Evolutionary conservation across 805 yeast species (phyloP), one percentile per base, ranked within the genome.

Genomic region (Suhomyces sp.): DNA sequence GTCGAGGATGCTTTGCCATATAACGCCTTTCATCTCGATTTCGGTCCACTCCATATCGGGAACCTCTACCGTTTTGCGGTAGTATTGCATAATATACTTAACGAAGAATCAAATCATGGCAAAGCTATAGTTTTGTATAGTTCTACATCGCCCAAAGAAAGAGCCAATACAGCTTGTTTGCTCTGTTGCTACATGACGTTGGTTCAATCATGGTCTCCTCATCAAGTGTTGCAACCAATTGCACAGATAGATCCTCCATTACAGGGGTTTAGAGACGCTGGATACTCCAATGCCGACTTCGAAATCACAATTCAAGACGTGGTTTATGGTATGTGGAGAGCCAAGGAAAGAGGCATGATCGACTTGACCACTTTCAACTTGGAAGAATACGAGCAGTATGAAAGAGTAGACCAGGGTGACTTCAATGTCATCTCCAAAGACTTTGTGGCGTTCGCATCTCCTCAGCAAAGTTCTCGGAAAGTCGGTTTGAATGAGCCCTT

Each of bases 131-230:
- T 93, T 3, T 86, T 93, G 61, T 94, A 89, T 68, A 89, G 97
- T 12, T 79, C 91, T 1, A 84, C 93, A 0, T 84, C 88, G 29
- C 82, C 96, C 1, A 84, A 86, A 55, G 86, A 86, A 57, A 73
- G 99, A 61, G 85, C 97, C 6, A 94, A 94, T 64, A 96, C 98
- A 15, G 97, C 98, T 3, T 91, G 98, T 68, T 76, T 94, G 56
- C 75, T 94, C 48, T 89, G 97, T 57, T 90, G 97, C 63, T 94
- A 94, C 70, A 91, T 94, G 97, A 81, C 94, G 1, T 72, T 94
- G 50, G 93, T 94, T 15, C 99, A 94, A 66, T 86, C 90, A 12
- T 94, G 99, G 99, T 90, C 97, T 1, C 99, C 99, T 0, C 99
- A 94, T 69, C 94, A 94, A 68, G 99, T 92, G 0, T 72, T 94